A percentile compares a stretch with the other conserved stretches of the same genome.
These are phyloP conservation scores for Anisodus acutangulus DNA, from an alignment of 257 asterid genomes.

Conservation along the genomic window DNA sequence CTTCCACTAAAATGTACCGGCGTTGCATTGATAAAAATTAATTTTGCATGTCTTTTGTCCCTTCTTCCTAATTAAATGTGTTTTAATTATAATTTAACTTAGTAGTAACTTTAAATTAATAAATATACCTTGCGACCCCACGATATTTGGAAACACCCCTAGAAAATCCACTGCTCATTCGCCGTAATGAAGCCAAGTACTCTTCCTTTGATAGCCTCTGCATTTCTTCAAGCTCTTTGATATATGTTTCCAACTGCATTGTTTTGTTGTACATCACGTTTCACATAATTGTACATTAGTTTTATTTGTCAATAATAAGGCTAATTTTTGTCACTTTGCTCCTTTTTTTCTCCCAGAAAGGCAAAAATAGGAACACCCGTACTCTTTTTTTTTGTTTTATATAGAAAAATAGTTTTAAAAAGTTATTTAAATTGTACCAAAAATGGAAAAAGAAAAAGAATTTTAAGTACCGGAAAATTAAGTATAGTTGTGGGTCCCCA, in stretches of 20 bases:
- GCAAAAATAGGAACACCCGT: background rate
- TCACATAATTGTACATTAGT: background rate
- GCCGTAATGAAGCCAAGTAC: constrained; percentile 66
- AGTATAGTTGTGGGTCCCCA: constrained; percentile 75
- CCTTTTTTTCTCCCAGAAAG: background rate
- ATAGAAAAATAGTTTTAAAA: background rate
- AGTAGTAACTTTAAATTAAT: too few relatives aligned
- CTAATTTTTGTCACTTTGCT: background rate
- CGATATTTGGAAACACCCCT: constrained; percentile 82
- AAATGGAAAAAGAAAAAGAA: background rate
- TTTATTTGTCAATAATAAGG: constrained; percentile 13
- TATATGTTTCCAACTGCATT: constrained; percentile 60
- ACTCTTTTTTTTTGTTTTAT: background rate
- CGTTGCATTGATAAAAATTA: background rate
- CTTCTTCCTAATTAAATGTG: background rate
- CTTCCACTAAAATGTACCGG: constrained; percentile 9
- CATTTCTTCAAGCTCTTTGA: constrained; percentile 66
- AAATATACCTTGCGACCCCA: constrained; percentile 77
- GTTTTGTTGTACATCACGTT: background rate
- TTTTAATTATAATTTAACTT: background rate
- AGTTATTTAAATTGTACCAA: background rate
- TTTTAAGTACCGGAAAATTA: constrained; percentile 65
- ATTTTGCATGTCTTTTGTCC: constrained; percentile 11
- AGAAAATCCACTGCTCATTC: constrained; percentile 79
- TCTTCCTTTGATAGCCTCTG: constrained; percentile 61